These are phyloP conservation scores for Musa schizocarpa DNA, from an alignment of 176 grass and related monocot species.

Conservation along the genomic window DNA sequence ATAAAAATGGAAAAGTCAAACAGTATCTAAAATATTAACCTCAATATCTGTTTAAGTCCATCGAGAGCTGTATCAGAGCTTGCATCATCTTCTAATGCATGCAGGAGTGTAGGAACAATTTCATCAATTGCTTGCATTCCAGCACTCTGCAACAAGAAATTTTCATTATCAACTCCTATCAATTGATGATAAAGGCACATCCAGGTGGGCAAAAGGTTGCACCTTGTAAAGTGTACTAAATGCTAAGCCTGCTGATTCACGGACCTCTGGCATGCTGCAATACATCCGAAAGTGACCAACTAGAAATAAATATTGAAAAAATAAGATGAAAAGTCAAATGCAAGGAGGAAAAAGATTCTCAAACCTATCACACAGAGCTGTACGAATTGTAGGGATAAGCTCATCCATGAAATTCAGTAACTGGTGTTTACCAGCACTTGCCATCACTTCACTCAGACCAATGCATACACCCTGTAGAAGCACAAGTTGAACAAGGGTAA, in stretches of 20 bases:
- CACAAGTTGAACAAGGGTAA: neutral
- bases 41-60: conserved; percentile 98
- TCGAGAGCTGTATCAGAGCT: conserved; percentile 95
- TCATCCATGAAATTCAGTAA: conserved; percentile 85
- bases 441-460: conserved; percentile 98
- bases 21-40: conserved; percentile 28
- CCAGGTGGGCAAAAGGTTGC: neutral
- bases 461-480: conserved; percentile 89
- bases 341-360: conserved; percentile 22
- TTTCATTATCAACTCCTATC: neutral
- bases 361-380: conserved; percentile 98
- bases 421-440: conserved; percentile 86
- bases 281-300: conserved; percentile 6
- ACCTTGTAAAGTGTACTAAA: conserved; percentile 99
- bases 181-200: neutral
- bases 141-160: conserved; percentile 54
- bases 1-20: neutral
- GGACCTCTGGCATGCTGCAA: conserved; percentile 79
- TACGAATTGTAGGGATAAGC: conserved; percentile 94
- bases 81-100: conserved; percentile 79
- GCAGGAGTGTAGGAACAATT: conserved; percentile 83
- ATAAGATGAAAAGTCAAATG: conserved; percentile 21
- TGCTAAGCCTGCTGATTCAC: conserved; percentile 94
- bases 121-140: conserved; percentile 98
- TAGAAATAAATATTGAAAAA: conserved; percentile 7